These are phyloP conservation scores for Fusarium falciforme DNA, from an alignment of 2,329 filamentous ascomycete species.

Conservation along the genomic window DNA sequence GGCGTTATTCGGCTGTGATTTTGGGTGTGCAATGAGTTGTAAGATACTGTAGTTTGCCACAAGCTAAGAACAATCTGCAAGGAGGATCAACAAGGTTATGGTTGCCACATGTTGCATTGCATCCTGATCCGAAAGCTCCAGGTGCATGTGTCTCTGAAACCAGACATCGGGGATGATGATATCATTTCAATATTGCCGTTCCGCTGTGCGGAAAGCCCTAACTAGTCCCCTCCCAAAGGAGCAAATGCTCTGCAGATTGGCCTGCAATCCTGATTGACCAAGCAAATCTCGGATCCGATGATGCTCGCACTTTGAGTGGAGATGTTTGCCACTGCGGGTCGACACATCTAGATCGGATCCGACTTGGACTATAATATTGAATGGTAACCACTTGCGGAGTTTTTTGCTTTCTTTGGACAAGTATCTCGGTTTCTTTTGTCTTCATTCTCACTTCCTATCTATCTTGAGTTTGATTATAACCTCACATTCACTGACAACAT, in stretches of 20 bases:
- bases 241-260: background rate
- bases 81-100: background rate
- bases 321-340: slow-evolving; percentile 20
- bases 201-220: background rate
- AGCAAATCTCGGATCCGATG: slow-evolving; percentile 24
- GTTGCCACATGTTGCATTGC: background rate
- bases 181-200: background rate
- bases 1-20: background rate
- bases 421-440: background rate
- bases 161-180: background rate
- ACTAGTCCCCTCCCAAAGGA: background rate
- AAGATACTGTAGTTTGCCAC: background rate
- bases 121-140: background rate
- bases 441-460: background rate
- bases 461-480: background rate
- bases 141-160: background rate
- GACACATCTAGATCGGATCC: slow-evolving; percentile 20
- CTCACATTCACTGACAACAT: background rate
- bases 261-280: background rate
- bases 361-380: slow-evolving; percentile 4
- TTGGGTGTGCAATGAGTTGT: background rate
- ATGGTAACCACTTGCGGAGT: background rate
- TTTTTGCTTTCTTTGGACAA: background rate
- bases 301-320: background rate
- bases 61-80: background rate